phyloP scores from a whole-genome alignment of 768 basidiomycete genomes.

The Naganishia vaughanmartiniae region DNA sequence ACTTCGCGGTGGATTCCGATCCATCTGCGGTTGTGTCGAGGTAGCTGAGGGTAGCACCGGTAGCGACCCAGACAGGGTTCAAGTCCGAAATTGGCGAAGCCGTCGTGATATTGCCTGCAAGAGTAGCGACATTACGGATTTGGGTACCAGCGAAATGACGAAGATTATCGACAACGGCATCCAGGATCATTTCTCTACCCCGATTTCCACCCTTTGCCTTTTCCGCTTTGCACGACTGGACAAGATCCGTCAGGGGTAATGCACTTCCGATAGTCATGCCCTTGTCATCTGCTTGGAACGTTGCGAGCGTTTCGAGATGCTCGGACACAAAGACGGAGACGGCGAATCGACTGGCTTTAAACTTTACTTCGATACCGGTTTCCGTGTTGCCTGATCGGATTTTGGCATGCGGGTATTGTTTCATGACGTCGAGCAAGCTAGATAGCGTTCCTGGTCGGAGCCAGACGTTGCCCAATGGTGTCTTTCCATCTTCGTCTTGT shows the following conservation, averaged over 20 bases:
- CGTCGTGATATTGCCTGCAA: slow-evolving; percentile 42
- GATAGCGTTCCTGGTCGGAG: slow-evolving; percentile 38
- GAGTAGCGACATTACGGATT: slow-evolving; percentile 39
- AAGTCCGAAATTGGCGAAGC: slow-evolving; percentile 39
- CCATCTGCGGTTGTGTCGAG: slow-evolving; percentile 10
- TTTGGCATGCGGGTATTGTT: slow-evolving; percentile 35
- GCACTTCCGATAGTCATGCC: slow-evolving; percentile 27
- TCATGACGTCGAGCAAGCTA: slow-evolving; percentile 35
- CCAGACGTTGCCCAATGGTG: slow-evolving; percentile 33
- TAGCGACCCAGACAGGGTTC: slow-evolving; percentile 43
- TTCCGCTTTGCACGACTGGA: slow-evolving; percentile 24
- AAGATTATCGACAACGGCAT: slow-evolving; percentile 38
- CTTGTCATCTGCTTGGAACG: slow-evolving; percentile 15
- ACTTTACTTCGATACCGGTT: slow-evolving; percentile 40
- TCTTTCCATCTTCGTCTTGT: slow-evolving; percentile 23
- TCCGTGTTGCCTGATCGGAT: slow-evolving; percentile 39
- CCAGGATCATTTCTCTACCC: slow-evolving; percentile 22
- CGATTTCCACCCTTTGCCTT: not conserved
- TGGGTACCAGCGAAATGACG: slow-evolving; percentile 39
- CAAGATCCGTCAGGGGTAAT: slow-evolving; percentile 28
- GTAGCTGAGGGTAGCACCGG: slow-evolving; percentile 28
- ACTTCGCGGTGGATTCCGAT: not conserved
- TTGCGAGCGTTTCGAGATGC: slow-evolving; percentile 23
- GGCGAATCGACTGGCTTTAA: slow-evolving; percentile 36
- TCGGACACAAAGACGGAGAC: slow-evolving; percentile 39